Conservation (phyloP, 1,284 basidiomycete genomes). For the Phylloboletellus chloephorus region DNA sequence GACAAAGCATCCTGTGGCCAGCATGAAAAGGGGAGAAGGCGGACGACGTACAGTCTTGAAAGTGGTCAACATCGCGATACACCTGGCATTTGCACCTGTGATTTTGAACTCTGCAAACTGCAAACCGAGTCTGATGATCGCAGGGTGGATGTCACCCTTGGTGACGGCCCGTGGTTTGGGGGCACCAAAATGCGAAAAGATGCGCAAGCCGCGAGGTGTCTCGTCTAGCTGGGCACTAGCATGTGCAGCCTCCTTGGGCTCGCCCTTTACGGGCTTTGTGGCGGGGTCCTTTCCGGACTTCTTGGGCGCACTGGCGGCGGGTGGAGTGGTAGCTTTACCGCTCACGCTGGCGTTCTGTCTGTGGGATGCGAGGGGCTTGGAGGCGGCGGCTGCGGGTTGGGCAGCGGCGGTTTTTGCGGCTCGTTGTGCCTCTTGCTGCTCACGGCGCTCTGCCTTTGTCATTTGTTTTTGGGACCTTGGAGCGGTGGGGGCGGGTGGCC, state of each 20-base stretch:
- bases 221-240: slow-evolving; percentile 29
- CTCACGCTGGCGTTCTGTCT: slow-evolving; percentile 16
- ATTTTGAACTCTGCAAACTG: slow-evolving; percentile 84
- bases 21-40: background rate
- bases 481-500: slow-evolving; percentile 1
- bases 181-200: slow-evolving; percentile 78
- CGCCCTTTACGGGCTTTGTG: slow-evolving; percentile 20
- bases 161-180: slow-evolving; percentile 56
- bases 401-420: slow-evolving; percentile 52
- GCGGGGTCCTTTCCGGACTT: slow-evolving; percentile 18
- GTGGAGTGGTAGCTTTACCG: slow-evolving; percentile 13
- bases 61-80: slow-evolving; percentile 79
- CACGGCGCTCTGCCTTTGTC: slow-evolving; percentile 76
- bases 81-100: slow-evolving; percentile 82
- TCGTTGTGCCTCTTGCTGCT: slow-evolving; percentile 73
- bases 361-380: slow-evolving; percentile 21
- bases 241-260: slow-evolving; percentile 22
- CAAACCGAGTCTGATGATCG: slow-evolving; percentile 70
- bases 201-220: slow-evolving; percentile 54
- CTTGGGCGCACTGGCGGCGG: slow-evolving; percentile 16
- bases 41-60: slow-evolving; percentile 68
- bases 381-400: slow-evolving; percentile 14
- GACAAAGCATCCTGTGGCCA: background rate
- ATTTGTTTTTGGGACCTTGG: slow-evolving; percentile 55
- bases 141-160: slow-evolving; percentile 81